Base-by-base conservation (phyloP, 1,139 yeast genomes). In the Candida tropicalis region DNA sequence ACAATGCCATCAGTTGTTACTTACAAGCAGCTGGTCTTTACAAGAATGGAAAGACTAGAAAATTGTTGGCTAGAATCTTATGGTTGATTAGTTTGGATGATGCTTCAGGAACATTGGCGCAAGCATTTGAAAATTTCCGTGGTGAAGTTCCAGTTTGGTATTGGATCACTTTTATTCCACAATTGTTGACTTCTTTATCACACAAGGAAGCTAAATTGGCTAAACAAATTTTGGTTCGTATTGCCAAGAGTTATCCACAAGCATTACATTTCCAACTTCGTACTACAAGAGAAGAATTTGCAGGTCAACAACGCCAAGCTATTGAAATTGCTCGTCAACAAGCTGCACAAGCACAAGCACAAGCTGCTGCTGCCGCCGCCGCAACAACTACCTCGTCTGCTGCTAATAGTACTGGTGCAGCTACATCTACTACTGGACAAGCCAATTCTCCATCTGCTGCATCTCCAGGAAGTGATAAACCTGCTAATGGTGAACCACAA, bases 91-190 rank as follows among this genome's bases (percentile, higher is more conserved):
- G 97, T 52, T 75, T 93, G 67, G 99, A 93, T 63, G 97, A 93
- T 60, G 73, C 84, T 3, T 75, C 83, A 9, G 96, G 95, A 1
- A 80, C 93, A 0, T 73, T 93, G 44, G 81, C 95, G 0, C 84
- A 83, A 53, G 97, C 97, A 0, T 93, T 91, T 65, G 96, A 89
- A 48, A 84, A 87, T 42, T 93, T 88, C 63, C 80, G 95, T 51
- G 98, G 99, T 16, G 99, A 95, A 52, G 91, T 89, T 36, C 98
- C 99, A 9, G 96, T 91, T 3, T 95, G 99, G 99, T 93, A 93
- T 60, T 95, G 99, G 99, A 89, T 93, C 35, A 89, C 98, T 0
- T 93, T 87, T 56, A 90, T 95, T 55, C 99, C 99, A 3, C 99
- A 95, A 64, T 73, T 95, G 48, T 73, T 95, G 56, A 85, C 97